Evolutionary conservation across 2,329 filamentous ascomycete genomes (phyloP).

Genomic region (Pseudocercospora ulei): DNA sequence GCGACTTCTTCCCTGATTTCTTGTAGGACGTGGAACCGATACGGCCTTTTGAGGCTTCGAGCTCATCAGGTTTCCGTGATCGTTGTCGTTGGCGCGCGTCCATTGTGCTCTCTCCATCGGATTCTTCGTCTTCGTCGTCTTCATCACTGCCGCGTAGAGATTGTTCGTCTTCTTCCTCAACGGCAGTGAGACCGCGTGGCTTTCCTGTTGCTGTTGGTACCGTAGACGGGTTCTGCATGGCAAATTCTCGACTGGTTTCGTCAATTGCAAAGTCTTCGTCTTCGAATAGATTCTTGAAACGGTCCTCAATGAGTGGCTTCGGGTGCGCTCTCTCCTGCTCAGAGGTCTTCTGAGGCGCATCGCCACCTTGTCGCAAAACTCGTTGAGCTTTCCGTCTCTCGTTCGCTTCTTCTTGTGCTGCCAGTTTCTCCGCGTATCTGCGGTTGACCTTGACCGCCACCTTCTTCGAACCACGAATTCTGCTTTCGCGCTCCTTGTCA

Average conservation of each 20-base stretch:
- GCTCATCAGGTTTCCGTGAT: constrained; percentile 34
- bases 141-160: constrained; percentile 34
- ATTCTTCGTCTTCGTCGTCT: constrained; percentile 33
- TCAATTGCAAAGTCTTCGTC: constrained; percentile 90
- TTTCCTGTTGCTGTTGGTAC: constrained; percentile 36
- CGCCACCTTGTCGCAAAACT: constrained; percentile 51
- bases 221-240: constrained; percentile 79
- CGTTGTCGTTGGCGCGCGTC: constrained; percentile 35
- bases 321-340: constrained; percentile 28
- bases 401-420: constrained; percentile 60
- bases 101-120: constrained; percentile 20
- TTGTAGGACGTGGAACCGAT: constrained; percentile 60
- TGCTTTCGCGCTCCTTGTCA: constrained; percentile 88
- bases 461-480: constrained; percentile 91
- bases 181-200: constrained; percentile 48
- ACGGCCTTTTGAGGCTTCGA: constrained; percentile 38
- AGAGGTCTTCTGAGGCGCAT: constrained; percentile 45
- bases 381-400: constrained; percentile 41
- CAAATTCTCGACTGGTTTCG: constrained; percentile 78
- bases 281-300: constrained; percentile 82
- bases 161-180: constrained; percentile 50
- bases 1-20: constrained; percentile 44
- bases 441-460: constrained; percentile 84
- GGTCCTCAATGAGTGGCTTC: constrained; percentile 59
- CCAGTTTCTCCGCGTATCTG: constrained; percentile 52